phyloP scores from a whole-genome alignment of 345 rosid species.

The Salix exigua region DNA sequence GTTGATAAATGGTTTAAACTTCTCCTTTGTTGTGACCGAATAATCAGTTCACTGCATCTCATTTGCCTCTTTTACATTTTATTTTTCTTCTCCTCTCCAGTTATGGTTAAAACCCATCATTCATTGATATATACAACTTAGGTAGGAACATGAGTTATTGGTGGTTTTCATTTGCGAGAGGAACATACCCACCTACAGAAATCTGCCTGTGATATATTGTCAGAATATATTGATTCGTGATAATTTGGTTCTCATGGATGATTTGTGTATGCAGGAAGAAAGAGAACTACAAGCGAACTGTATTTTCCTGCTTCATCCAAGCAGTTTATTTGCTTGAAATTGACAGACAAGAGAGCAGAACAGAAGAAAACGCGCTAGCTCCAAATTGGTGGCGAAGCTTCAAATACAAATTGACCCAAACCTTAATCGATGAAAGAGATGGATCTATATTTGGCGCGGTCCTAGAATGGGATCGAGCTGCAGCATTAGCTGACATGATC shows the following conservation, averaged over 20 bases:
- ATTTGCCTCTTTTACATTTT: neutral
- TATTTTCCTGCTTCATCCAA: slow-evolving; percentile 92
- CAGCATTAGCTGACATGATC: slow-evolving; percentile 72
- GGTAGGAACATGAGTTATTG: neutral
- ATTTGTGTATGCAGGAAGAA: slow-evolving; percentile 56
- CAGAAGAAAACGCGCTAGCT: slow-evolving; percentile 65
- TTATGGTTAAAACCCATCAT: neutral
- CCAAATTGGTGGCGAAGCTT: slow-evolving; percentile 96
- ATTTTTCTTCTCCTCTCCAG: neutral
- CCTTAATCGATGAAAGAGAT: slow-evolving; percentile 72
- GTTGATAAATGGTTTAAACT: neutral
- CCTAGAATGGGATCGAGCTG: slow-evolving; percentile 86
- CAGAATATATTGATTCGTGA: neutral
- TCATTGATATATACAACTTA: neutral
- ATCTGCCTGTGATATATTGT: neutral
- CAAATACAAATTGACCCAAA: slow-evolving; percentile 71
- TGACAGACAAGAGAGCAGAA: slow-evolving; percentile 80
- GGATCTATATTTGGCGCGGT: slow-evolving; percentile 85
- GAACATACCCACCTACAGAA: neutral
- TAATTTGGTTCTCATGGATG: neutral
- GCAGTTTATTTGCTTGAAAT: slow-evolving; percentile 85
- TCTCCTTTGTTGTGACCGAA: neutral
- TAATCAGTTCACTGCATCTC: neutral
- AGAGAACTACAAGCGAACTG: slow-evolving; percentile 83
- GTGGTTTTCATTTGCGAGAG: neutral